Base-by-base conservation (phyloP, 2,329 filamentous ascomycete genomes). In the Truncatella angustata region DNA sequence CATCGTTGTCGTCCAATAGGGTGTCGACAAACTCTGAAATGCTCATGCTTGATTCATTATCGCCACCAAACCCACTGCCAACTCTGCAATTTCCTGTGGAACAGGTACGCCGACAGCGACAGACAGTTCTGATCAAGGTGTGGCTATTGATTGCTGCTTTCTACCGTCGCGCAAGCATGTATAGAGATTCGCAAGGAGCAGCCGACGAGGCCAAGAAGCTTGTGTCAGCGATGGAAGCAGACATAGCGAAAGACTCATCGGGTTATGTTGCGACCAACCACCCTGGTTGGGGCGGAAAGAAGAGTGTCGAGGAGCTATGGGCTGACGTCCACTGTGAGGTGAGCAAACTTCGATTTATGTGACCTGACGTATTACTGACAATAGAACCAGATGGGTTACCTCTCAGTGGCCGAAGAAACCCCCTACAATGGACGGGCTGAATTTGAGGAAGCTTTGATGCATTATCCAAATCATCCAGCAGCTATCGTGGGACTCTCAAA, bases 141-240 rank as follows among this genome's bases (percentile, higher is more conserved):
- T 99, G 94, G 94, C 77, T 97, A 7, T 87, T 94, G 65, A 91
- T 97, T 55, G 88, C 91, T 2, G 88, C 88, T 0, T 86, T 97
- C 58, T 99, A 97, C 66, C 84, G 91, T 24, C 83, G 91, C 49
- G 90, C 93, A 6, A 82, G 81, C 7, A 84, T 95, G 74, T 83
- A 84, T 51, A 87, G 92, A 18, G 93, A 97, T 66, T 85, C 89
- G 11, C 83, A 82, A 60, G 89, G 86, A 49, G 91, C 93, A 5
- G 82, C 92, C 24, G 79, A 84, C 10, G 94, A 97, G 74, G 94
- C 93, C 1, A 79, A 84, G 54, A 89, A 88, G 64, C 78, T 96
- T 32, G 85, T 91, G 2, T 78, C 87, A 58, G 74, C 72, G 0
- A 78, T 96, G 10, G 90, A 96, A 68, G 69, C 74, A 0, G 85